Evolutionary conservation across 2,329 filamentous ascomycete species (phyloP), one percentile per base, ranked within the genome.

Genomic region (Nemania bipapillata): DNA sequence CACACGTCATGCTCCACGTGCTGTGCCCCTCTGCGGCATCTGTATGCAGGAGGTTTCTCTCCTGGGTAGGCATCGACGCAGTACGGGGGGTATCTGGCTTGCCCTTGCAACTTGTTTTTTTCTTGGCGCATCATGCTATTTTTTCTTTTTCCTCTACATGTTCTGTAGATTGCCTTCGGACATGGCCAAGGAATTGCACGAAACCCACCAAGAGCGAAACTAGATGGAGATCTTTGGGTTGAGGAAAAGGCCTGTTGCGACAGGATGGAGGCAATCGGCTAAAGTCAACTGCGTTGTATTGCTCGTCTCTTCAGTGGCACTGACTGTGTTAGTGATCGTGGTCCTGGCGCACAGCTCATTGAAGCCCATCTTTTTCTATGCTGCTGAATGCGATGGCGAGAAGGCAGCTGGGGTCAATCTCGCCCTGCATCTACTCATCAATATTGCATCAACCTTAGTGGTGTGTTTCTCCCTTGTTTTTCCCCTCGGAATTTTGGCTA

Each of bases 271-370:
- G 37, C 60, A 66, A 52, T 68, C 72, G 3, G 73, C 73, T 17
- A 72, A 66, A 55, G 63, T 74, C 56, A 74, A 74, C 40, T 74
- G 72, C 52, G 59, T 64, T 30, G 24, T 73, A 24, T 70, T 74
- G 20, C 56, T 54, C 28, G n/a, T 24, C 12, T 71, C 70, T 69
- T 74, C 70, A 15, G 42, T 62, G 4, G 40, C 40, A 15, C 35
- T 74, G 15, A 12, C 69, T 15, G 35, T 53, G 17, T 66, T 65
- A 30, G 35, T 71, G 22, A 66, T 74, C 35, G 53, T 62, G 17
- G 68, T 57, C 7, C 35, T 57, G 9, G 17, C 56, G 7, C 57
- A 61, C 28, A 52, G 68, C 60, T 28, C 70, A 11, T 8, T 63
- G 5, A 63, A 70, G 24, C 68, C 61, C 3, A 20, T 71, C 4